Conservation (phyloP, 2,329 filamentous ascomycete genomes). For the Geosmithia flava region DNA sequence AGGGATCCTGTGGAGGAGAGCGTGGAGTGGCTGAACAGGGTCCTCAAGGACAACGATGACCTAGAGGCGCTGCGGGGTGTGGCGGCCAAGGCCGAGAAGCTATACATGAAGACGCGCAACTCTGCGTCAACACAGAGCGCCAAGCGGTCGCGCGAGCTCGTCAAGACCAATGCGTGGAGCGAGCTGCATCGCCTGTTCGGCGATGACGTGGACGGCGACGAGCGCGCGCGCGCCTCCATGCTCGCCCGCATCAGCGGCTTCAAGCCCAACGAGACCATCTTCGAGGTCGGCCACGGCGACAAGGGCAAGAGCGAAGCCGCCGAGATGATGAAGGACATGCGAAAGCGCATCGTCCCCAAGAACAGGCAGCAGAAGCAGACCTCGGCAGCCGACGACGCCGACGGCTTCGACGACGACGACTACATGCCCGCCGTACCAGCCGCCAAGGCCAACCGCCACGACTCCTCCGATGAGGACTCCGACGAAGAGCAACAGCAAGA, state of each 20-base stretch:
- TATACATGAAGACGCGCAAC: conserved; percentile 83
- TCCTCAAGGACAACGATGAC: conserved; percentile 65
- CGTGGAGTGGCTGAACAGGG: conserved; percentile 73
- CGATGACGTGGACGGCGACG: conserved; percentile 49
- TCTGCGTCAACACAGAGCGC: conserved; percentile 84
- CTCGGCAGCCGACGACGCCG: conserved; percentile 22
- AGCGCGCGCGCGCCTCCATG: conserved; percentile 72
- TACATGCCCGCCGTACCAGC: conserved; percentile 16
- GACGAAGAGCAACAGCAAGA: conserved; percentile 13
- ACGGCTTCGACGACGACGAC: conserved; percentile 17
- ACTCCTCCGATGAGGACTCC: conserved; percentile 19
- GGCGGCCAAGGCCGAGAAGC: conserved; percentile 77
- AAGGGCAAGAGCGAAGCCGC: conserved; percentile 61
- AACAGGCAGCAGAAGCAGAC: conserved; percentile 18
- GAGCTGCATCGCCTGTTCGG: conserved; percentile 75
- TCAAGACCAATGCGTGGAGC: conserved; percentile 56
- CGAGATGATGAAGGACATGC: conserved; percentile 62
- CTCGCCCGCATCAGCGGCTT: conserved; percentile 80
- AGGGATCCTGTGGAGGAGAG: conserved; percentile 62
- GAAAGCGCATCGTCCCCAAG: conserved; percentile 54
- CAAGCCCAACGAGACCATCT: conserved; percentile 87
- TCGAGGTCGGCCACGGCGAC: conserved; percentile 72
- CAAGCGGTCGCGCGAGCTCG: conserved; percentile 70
- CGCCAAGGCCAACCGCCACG: conserved; percentile 15
- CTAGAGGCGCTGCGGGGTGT: conserved; percentile 59